phyloP scores from a whole-genome alignment of 2,329 filamentous ascomycete genomes.

The Fusarium protoensiforme region DNA sequence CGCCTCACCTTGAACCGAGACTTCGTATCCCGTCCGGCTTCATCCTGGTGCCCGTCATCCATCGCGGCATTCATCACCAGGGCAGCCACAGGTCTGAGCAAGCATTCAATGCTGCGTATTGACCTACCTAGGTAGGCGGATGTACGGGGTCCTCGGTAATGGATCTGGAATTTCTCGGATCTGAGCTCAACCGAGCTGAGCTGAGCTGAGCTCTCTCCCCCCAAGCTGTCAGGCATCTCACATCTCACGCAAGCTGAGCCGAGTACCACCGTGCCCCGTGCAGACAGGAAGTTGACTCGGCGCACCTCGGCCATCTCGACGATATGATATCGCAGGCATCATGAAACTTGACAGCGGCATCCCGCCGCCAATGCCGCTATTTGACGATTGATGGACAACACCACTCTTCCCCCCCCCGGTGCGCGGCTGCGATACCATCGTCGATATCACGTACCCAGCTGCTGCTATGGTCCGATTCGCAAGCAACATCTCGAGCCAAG shows the following conservation, averaged over 20 bases:
- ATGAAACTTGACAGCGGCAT: slow-evolving; percentile 15
- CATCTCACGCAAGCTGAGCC: neutral
- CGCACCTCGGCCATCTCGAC: slow-evolving; percentile 3
- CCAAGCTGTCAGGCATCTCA: neutral
- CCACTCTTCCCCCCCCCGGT: slow-evolving; percentile 11
- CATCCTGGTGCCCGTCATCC: slow-evolving; percentile 28
- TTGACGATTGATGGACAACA: slow-evolving; percentile 25
- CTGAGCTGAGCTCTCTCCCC: neutral
- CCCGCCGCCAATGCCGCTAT: slow-evolving; percentile 12
- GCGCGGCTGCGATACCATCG: slow-evolving; percentile 17
- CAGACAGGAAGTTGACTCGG: neutral
- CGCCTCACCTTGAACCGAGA: slow-evolving; percentile 25
- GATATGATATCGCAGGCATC: slow-evolving; percentile 6
- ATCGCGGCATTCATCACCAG: slow-evolving; percentile 9
- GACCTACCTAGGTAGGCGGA: slow-evolving; percentile 4
- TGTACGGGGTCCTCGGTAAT: slow-evolving; percentile 18
- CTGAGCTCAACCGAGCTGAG: slow-evolving; percentile 26
- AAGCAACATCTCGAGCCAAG: slow-evolving; percentile 32
- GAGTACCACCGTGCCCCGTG: neutral
- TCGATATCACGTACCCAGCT: slow-evolving; percentile 25
- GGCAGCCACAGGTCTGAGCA: slow-evolving; percentile 7
- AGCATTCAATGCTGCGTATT: neutral
- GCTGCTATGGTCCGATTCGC: slow-evolving; percentile 35
- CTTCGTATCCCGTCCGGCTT: slow-evolving; percentile 31
- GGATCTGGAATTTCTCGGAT: slow-evolving; percentile 21